Conservation (phyloP, 2,329 filamentous ascomycete species). For the Botrytis pseudocinerea region DNA sequence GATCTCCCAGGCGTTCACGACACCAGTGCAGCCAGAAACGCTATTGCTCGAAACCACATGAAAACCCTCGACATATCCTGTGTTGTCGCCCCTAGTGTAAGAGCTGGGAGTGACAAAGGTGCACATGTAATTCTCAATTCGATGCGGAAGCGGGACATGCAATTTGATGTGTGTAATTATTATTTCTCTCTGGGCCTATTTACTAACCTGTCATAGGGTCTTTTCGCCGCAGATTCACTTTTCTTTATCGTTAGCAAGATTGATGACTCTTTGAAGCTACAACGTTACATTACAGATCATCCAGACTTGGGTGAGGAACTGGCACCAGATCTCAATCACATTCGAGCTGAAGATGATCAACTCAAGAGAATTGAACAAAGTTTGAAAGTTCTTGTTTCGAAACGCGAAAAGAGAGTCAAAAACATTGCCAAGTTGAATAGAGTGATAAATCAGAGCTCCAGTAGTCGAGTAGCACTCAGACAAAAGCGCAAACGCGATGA, state of each 20-base stretch:
- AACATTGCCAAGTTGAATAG: too few relatives aligned
- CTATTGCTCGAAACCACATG: constrained; percentile 27
- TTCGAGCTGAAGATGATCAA: too few relatives aligned
- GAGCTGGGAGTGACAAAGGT: constrained; percentile 27
- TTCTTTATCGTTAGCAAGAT: constrained; percentile 31
- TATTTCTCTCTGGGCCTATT: neutral
- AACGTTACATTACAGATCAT: constrained; percentile 14
- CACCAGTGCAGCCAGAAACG: constrained; percentile 28
- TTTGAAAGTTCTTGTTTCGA: neutral
- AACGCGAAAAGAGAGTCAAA: neutral
- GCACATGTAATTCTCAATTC: constrained; percentile 29
- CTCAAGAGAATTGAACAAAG: too few relatives aligned
- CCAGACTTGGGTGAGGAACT: too few relatives aligned
- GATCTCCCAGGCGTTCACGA: constrained; percentile 33
- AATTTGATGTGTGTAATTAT: constrained; percentile 25
- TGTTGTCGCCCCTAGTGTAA: constrained; percentile 25
- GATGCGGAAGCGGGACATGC: constrained; percentile 24
- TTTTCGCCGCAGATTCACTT: constrained; percentile 25
- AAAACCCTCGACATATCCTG: constrained; percentile 29
- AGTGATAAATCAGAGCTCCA: too few relatives aligned
- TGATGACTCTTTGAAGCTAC: constrained; percentile 25
- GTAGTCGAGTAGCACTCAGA: too few relatives aligned
- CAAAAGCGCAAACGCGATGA: neutral
- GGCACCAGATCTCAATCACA: too few relatives aligned
- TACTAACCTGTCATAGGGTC: neutral